Evolutionary conservation across 129 eudicot genomes (phyloP).

Genomic region (Centaurea solstitialis): DNA sequence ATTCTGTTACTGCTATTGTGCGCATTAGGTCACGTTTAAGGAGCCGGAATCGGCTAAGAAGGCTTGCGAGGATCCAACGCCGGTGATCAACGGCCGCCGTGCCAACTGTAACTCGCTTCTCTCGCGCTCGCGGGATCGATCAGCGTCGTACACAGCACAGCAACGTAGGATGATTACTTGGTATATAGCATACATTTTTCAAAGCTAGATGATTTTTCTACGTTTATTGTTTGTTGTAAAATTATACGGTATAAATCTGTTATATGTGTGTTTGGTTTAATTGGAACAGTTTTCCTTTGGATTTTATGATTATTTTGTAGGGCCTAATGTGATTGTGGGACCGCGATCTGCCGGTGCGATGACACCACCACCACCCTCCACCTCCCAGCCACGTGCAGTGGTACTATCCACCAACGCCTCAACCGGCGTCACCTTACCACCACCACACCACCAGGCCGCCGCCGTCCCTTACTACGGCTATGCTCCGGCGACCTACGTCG

Average conservation of each 20-base stretch:
- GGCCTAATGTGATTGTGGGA: slow-evolving; percentile 57
- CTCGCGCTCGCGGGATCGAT: slow-evolving; percentile 65
- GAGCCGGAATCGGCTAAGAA: slow-evolving; percentile 88
- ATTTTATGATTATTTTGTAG: slow-evolving; percentile 29
- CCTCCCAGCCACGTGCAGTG: slow-evolving; percentile 78
- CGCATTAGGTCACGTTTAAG: slow-evolving; percentile 77
- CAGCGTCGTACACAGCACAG: slow-evolving; percentile 26
- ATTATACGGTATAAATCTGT: not conserved
- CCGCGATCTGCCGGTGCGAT: slow-evolving; percentile 60
- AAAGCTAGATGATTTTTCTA: not conserved
- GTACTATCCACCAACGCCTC: slow-evolving; percentile 70
- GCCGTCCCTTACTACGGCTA: slow-evolving; percentile 78
- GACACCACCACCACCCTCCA: slow-evolving; percentile 51
- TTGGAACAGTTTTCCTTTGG: not conserved
- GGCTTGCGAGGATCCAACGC: slow-evolving; percentile 96
- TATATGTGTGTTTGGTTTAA: not conserved
- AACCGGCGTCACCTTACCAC: slow-evolving; percentile 50
- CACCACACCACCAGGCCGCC: slow-evolving; percentile 46
- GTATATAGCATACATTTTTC: not conserved
- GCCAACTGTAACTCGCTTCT: slow-evolving; percentile 95
- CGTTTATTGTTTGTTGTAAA: not conserved
- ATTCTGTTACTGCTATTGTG: not conserved
- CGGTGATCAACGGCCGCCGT: slow-evolving; percentile 92
- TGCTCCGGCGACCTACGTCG: slow-evolving; percentile 69
- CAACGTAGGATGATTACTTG: slow-evolving; percentile 36